phyloP scores from a whole-genome alignment of 768 basidiomycete genomes.

The Rhizopogon vinicolor region DNA sequence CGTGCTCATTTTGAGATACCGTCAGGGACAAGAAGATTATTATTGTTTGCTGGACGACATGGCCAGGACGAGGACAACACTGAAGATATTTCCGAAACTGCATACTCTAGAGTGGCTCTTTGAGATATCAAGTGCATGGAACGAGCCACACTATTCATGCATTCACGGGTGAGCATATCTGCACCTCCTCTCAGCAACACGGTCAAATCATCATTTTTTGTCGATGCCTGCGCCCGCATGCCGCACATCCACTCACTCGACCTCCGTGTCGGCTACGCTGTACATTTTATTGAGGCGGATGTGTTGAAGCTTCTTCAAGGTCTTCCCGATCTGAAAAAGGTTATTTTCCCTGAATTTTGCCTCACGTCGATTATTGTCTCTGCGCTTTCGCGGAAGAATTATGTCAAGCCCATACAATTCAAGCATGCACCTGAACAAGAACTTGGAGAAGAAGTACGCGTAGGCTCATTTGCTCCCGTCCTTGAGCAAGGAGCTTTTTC shows the following conservation, averaged over 20 bases:
- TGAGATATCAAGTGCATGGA: slow-evolving; percentile 22
- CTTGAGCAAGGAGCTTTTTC: slow-evolving; percentile 49
- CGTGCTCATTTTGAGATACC: slow-evolving; percentile 34
- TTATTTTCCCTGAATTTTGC: slow-evolving; percentile 49
- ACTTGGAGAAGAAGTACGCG: slow-evolving; percentile 39
- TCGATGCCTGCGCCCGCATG: slow-evolving; percentile 43
- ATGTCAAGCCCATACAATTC: slow-evolving; percentile 46
- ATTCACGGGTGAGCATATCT: slow-evolving; percentile 41
- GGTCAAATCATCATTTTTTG: slow-evolving; percentile 18
- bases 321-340: slow-evolving; percentile 40
- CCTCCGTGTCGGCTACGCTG: slow-evolving; percentile 38
- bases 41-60: slow-evolving; percentile 40
- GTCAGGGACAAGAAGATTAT: slow-evolving; percentile 7
- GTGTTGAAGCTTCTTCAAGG: slow-evolving; percentile 36
- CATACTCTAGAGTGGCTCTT: slow-evolving; percentile 46
- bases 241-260: slow-evolving; percentile 45
- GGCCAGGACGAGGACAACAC: slow-evolving; percentile 47
- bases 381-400: slow-evolving; percentile 36
- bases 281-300: slow-evolving; percentile 35
- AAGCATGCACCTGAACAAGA: slow-evolving; percentile 46
- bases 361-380: slow-evolving; percentile 44
- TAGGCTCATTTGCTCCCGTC: slow-evolving; percentile 37
- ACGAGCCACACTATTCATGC: slow-evolving; percentile 54
- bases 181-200: slow-evolving; percentile 13
- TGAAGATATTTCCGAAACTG: slow-evolving; percentile 53